A percentile compares a stretch with the other conserved stretches of the same genome.
These are phyloP conservation scores for Haplosporangium sp. DNA, from an alignment of 371 early-diverging fungal genomes.

Conservation along the genomic window DNA sequence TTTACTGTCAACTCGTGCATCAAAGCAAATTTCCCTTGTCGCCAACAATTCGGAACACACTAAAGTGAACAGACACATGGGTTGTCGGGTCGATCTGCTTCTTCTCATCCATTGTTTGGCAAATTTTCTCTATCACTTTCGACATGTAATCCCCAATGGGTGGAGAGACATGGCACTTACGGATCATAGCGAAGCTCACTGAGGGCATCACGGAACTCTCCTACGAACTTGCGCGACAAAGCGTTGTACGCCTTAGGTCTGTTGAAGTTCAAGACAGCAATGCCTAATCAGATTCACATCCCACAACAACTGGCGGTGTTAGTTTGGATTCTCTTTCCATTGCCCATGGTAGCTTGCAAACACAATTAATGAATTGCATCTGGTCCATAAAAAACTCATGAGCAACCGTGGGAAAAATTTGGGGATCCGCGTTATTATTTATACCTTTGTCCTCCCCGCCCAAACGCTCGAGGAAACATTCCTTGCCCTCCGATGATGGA, in stretches of 20 bases:
- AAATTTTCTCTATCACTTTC: neutral
- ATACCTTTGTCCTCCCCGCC: slow-evolving; percentile 65
- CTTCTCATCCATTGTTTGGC: no score
- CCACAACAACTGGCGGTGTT: no score
- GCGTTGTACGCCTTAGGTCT: slow-evolving; percentile 93
- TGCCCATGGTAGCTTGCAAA: neutral
- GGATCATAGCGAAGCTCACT: slow-evolving; percentile 72
- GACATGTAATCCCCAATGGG: neutral
- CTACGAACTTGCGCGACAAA: slow-evolving; percentile 81
- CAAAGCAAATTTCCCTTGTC: no score
- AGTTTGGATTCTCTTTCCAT: neutral
- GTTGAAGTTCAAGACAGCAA: slow-evolving; percentile 84
- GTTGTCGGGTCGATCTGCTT: neutral
- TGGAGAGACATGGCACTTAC: slow-evolving; percentile 12
- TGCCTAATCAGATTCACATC: slow-evolving; percentile 73
- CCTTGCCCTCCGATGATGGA: slow-evolving; percentile 51
- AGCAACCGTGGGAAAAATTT: slow-evolving; percentile 35
- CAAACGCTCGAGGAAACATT: slow-evolving; percentile 74
- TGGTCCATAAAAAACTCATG: neutral
- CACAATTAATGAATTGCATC: neutral
- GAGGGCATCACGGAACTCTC: slow-evolving; percentile 77
- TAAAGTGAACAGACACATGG: slow-evolving; percentile 34
- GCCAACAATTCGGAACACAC: neutral
- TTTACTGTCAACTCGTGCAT: no score
- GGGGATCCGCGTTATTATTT: neutral